A percentile compares a stretch with the other conserved stretches of the same genome.
phyloP scores from a whole-genome alignment of 192 early-diverging fungal species.

The Obelidium mucronatum region DNA sequence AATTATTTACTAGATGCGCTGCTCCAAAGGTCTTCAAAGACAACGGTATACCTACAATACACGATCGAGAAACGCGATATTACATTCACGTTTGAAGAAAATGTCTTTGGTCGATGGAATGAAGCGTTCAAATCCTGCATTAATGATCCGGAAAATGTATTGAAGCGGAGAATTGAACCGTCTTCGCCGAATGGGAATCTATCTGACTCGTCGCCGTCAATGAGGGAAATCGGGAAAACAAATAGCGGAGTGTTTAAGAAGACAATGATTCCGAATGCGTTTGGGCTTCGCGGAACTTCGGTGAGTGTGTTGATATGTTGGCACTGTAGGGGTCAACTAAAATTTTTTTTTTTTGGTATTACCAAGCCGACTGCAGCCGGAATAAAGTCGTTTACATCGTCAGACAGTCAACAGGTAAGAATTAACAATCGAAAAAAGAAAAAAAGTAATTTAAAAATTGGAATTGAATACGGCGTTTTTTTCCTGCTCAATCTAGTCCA shows the following conservation, averaged over 20 bases:
- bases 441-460: no score
- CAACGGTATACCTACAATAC: slow-evolving; percentile 24
- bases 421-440: no score
- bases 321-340: no score
- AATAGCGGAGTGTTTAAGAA: slow-evolving; percentile 20
- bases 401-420: background rate
- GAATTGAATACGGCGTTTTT: no score
- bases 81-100: slow-evolving; percentile 16
- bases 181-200: background rate
- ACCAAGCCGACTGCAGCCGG: background rate
- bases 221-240: slow-evolving; percentile 21
- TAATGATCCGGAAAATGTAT: slow-evolving; percentile 31
- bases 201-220: background rate
- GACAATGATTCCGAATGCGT: background rate
- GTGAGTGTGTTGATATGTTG: no score
- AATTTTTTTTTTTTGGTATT: background rate
- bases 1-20: background rate
- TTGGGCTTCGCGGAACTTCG: background rate
- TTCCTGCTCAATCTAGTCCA: no score
- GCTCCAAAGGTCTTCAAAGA: background rate
- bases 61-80: slow-evolving; percentile 26
- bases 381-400: background rate
- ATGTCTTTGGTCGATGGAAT: background rate
- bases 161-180: slow-evolving; percentile 19
- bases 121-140: slow-evolving; percentile 30